Conservation (phyloP, 2,329 filamentous ascomycete genomes). For the Diaporthe eres region DNA sequence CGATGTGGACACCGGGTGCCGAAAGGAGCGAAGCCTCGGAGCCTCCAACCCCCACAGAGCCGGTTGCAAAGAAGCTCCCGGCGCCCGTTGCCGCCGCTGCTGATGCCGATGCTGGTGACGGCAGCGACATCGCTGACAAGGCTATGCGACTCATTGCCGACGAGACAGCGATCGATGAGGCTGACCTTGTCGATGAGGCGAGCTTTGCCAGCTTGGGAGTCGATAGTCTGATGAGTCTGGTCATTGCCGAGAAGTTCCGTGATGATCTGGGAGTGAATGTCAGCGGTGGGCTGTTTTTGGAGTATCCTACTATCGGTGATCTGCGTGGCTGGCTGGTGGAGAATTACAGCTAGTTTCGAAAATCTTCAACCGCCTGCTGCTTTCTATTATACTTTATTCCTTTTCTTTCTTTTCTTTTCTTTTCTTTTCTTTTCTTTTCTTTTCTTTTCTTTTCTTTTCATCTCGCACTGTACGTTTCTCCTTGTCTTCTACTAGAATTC, state of each 20-base stretch:
- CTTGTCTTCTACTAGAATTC: background rate
- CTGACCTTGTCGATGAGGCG: background rate
- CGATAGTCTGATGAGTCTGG: slow-evolving; percentile 15
- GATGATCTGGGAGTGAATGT: slow-evolving; percentile 17
- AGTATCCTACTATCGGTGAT: slow-evolving; percentile 23
- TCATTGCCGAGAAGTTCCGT: slow-evolving; percentile 10
- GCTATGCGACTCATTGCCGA: slow-evolving; percentile 9
- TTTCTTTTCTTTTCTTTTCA: background rate
- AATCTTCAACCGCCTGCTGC: background rate
- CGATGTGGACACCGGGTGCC: slow-evolving; percentile 51
- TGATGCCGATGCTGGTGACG: background rate
- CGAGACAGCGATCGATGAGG: background rate
- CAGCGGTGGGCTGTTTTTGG: slow-evolving; percentile 16
- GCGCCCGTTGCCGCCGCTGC: background rate
- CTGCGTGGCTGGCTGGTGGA: slow-evolving; percentile 29
- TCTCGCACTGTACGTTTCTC: background rate
- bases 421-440: background rate
- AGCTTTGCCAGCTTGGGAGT: slow-evolving; percentile 10
- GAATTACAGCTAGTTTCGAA: slow-evolving; percentile 21
- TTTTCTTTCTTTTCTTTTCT: too few relatives aligned
- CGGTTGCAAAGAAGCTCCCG: background rate
- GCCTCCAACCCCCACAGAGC: background rate
- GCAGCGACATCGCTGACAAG: background rate
- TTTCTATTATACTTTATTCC: background rate
- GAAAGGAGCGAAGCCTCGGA: slow-evolving; percentile 49